These are phyloP conservation scores for Purshia tridentata DNA, from an alignment of 306 rosid genomes.

Conservation along the genomic window DNA sequence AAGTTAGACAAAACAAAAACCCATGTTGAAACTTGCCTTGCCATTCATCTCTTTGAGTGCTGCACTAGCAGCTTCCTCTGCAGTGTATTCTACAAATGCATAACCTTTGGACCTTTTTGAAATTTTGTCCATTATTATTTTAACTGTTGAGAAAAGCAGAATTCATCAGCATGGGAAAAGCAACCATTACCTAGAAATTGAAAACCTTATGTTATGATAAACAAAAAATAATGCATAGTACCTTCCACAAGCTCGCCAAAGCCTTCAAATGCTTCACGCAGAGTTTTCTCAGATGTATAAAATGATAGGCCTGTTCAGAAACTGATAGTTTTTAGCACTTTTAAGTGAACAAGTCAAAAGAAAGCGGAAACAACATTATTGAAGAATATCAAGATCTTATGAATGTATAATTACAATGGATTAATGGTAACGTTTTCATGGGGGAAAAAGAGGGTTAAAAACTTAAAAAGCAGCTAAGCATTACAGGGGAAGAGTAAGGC, in stretches of 20 bases:
- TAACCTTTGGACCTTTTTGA: slow-evolving; percentile 94
- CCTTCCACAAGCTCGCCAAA: slow-evolving; percentile 87
- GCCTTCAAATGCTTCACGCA: slow-evolving; percentile 79
- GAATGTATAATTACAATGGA: not conserved
- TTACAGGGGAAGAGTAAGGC: not conserved
- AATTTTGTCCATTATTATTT: slow-evolving; percentile 83
- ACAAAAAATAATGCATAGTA: slow-evolving; percentile 17
- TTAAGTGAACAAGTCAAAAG: not conserved
- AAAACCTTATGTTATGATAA: not conserved
- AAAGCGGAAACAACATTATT: not conserved
- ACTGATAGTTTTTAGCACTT: not conserved
- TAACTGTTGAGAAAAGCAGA: slow-evolving; percentile 48
- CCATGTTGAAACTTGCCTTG: slow-evolving; percentile 46
- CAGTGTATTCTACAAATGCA: slow-evolving; percentile 83
- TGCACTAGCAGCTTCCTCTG: slow-evolving; percentile 79
- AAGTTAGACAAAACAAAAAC: not conserved
- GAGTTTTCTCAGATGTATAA: slow-evolving; percentile 75
- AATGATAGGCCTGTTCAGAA: slow-evolving; percentile 58
- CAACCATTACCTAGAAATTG: not conserved
- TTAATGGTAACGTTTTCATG: not conserved
- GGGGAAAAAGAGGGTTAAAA: not conserved
- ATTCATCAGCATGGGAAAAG: slow-evolving; percentile 26
- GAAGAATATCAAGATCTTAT: not conserved
- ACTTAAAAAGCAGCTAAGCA: not conserved
- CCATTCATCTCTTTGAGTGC: slow-evolving; percentile 94